Percentiles rank a stretch among this genome's conserved stretches.
Conservation (phyloP, 345 rosid genomes). For the Euclidium syriacum region DNA sequence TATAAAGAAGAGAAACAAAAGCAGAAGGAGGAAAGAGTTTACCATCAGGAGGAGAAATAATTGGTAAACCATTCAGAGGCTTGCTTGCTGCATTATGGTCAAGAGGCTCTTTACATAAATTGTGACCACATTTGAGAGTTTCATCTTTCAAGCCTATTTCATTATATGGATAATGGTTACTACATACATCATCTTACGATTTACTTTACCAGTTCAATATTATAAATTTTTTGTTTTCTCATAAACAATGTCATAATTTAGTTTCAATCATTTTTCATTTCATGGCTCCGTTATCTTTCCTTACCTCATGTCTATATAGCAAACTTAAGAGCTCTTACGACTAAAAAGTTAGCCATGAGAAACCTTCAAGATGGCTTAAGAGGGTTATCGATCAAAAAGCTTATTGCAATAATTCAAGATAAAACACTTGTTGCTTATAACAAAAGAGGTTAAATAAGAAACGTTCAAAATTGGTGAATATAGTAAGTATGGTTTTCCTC, state of each 20-base stretch:
- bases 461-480: neutral
- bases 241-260: constrained; percentile 5
- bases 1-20: neutral
- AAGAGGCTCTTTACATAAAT: constrained; percentile 16
- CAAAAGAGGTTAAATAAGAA: neutral
- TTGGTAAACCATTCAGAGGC: constrained; percentile 4
- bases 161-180: constrained; percentile 18
- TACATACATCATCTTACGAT: constrained; percentile 1
- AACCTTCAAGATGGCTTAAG: neutral
- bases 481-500: constrained; percentile 5
- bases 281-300: neutral
- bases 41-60: constrained; percentile 18
- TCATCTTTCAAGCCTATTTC: constrained; percentile 3
- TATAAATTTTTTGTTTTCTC: neutral
- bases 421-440: neutral
- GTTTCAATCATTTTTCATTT: neutral
- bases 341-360: neutral
- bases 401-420: neutral
- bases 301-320: neutral
- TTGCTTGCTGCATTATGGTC: constrained; percentile 15
- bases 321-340: neutral
- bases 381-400: neutral
- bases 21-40: neutral
- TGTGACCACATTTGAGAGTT: constrained; percentile 10
- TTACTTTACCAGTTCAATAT: neutral